Base-by-base conservation (phyloP, 371 early-diverging fungal genomes). In the Saksenaea vasiformis region DNA sequence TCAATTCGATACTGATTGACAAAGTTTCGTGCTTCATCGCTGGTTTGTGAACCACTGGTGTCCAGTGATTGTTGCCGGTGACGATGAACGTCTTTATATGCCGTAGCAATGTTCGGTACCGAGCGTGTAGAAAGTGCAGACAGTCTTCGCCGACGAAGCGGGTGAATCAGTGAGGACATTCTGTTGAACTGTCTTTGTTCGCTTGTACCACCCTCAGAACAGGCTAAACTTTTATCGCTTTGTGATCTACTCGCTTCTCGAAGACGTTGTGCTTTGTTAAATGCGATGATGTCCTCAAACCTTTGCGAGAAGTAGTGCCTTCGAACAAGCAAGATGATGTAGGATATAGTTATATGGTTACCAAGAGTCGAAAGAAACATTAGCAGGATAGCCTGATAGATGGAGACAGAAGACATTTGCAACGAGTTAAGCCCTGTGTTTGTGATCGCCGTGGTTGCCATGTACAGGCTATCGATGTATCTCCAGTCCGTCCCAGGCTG, bases 361-460 rank as follows among this genome's bases (percentile, higher is more conserved):
- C 73, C 76, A n/a, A 80, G 47, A 5, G 74, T 69, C 5, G 71
- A 61, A 13, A 28, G 47, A 15, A 76, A 26, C 17, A 69, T 70
- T 9, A 79, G 44, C 7, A 79, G 15, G 0, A 67, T 37, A 54
- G 69, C 65, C 27, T 79, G 79, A 35, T 74, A 76, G 1, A 59
- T 70, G 8, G 71, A 64, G 65, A 79, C 64, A 13, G 59, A 26
- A n/a, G 74, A 76, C 67, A 79, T 69, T 15, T 68, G 57, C 11
- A 79, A 61, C 11, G 77, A 72, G 36, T 74, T 79, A 11, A 79
- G 28, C 2, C 79, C 77, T 3, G 77, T 76, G 54, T 70, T 70
- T 7, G 79, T 79, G 9, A 58, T 41, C 7, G 66, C 68, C 15
- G 77, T 71, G 10, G 70, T 70, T 2, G 72, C 70, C 72, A 77